Evolutionary conservation across 768 basidiomycete genomes (phyloP).

Genomic region (Guyanaporus albipodus): DNA sequence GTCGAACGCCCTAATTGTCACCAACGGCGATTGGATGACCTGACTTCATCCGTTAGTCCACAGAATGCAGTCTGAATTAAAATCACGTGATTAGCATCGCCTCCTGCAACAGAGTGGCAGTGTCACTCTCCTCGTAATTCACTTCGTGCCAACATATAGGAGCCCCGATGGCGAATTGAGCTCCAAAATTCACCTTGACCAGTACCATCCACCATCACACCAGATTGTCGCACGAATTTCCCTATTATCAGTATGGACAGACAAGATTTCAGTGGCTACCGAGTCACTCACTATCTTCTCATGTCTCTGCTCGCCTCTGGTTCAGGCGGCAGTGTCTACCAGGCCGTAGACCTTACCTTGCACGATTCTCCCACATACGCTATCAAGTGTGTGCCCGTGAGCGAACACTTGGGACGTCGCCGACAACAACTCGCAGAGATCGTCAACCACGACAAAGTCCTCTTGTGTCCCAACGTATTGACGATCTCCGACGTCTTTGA

Average conservation of each 20-base stretch:
- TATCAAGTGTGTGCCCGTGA: conserved; percentile 69
- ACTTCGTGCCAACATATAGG: too few species aligned
- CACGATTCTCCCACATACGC: conserved; percentile 47
- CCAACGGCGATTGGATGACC: too few species aligned
- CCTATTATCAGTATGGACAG: not conserved
- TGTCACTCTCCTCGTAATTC: too few species aligned
- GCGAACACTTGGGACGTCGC: conserved; percentile 46
- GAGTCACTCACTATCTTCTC: conserved; percentile 60
- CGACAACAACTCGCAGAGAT: conserved; percentile 70
- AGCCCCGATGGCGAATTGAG: too few species aligned
- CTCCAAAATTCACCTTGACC: too few species aligned
- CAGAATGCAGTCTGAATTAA: too few species aligned
- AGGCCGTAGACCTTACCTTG: conserved; percentile 52
- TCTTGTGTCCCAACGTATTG: conserved; percentile 52
- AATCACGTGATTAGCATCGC: too few species aligned
- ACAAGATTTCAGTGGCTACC: conserved; percentile 46
- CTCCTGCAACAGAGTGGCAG: too few species aligned
- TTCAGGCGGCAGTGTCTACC: conserved; percentile 76
- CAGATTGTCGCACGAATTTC: too few species aligned
- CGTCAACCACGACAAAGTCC: conserved; percentile 43
- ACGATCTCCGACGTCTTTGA: conserved; percentile 59
- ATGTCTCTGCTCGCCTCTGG: conserved; percentile 65
- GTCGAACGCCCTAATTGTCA: too few species aligned
- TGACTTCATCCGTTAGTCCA: too few species aligned
- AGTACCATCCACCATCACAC: too few species aligned